phyloP scores from a whole-genome alignment of 257 asterid genomes.

The Nyctanthes arbortristis region DNA sequence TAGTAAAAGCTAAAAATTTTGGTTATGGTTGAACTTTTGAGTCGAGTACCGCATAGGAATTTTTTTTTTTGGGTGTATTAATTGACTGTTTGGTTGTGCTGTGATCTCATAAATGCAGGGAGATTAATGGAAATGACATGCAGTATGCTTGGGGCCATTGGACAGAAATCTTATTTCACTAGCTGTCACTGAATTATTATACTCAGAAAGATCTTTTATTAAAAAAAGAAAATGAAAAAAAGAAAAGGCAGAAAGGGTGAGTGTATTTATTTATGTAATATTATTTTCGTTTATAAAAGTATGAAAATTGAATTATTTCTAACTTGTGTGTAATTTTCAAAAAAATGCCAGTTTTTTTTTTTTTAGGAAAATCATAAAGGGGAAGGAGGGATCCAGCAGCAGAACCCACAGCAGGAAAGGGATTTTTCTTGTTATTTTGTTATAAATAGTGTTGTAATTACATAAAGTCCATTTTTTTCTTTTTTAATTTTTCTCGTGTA shows the following conservation, averaged over 20 bases:
- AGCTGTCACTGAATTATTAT: slow-evolving; percentile 2
- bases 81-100: no score
- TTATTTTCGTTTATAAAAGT: not conserved
- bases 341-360: not conserved
- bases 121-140: not conserved
- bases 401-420: not conserved
- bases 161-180: not conserved
- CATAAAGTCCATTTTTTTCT: not conserved
- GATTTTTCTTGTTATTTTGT: not conserved
- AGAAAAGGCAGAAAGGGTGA: not conserved
- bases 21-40: no score
- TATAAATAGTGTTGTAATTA: not conserved
- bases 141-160: slow-evolving; percentile 2
- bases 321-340: not conserved
- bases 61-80: not conserved
- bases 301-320: not conserved
- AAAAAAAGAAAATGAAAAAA: not conserved
- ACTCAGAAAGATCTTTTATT: not conserved
- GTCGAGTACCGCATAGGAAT: not conserved
- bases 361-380: not conserved
- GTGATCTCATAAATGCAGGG: slow-evolving; percentile 1
- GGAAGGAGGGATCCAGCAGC: slow-evolving; percentile 1
- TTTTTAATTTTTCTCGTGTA: not conserved
- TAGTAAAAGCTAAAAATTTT: not conserved
- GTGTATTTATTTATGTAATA: not conserved